Evolutionary conservation across 202 grass and related monocot genomes (phyloP), one percentile per base, ranked within the genome.

Genomic region (Cymbopogon flexuosus): DNA sequence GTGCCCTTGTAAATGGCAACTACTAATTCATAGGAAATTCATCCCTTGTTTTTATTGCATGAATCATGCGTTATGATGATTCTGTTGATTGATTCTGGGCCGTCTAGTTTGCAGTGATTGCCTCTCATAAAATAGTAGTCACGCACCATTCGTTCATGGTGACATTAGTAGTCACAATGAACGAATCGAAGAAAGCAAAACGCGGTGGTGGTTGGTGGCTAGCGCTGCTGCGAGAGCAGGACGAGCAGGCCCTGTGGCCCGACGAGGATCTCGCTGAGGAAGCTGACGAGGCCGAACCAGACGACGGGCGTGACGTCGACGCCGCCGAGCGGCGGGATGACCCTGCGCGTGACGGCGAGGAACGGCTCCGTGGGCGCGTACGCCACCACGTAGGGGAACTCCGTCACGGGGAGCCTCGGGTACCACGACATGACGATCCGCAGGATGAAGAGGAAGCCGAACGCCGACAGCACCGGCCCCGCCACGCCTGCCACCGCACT

Each of bases 391-490:
- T 95, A 98, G 0, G 92, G 95, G 58, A 95, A 98, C 84, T 95
- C 56, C 8, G 46, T 79, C 3, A 93, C 90, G 1, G 92, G 90
- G 9, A 98, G 88, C 89, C 88, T 83, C 10, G 95, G 95, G 76
- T 98, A 95, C 92, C 95, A 98, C 29, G 95, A 98, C 95, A 98
- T 95, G 58, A 98, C 82, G 78, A 98, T 95, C 69, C 90, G 89
- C 7, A 74, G 16, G 79, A 95, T 88, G 84, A 98, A 98, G 58
- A 95, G 84, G 81, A 98, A 95, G 3, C 92, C 84, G 3, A 98
- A 39, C 31, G 90, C 92, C 23, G 92, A 98, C 66, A 94, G 86
- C 78, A 86, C 84, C 79, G 92, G 90, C 42, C 92, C 95, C 9
- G 82, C 65, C 77, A 94, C 66, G 18, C 78, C 81, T 10, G 92